Evolutionary conservation across 2,329 filamentous ascomycete species (phyloP), one percentile per base, ranked within the genome.

Genomic region (Corniculantispora saksenae): DNA sequence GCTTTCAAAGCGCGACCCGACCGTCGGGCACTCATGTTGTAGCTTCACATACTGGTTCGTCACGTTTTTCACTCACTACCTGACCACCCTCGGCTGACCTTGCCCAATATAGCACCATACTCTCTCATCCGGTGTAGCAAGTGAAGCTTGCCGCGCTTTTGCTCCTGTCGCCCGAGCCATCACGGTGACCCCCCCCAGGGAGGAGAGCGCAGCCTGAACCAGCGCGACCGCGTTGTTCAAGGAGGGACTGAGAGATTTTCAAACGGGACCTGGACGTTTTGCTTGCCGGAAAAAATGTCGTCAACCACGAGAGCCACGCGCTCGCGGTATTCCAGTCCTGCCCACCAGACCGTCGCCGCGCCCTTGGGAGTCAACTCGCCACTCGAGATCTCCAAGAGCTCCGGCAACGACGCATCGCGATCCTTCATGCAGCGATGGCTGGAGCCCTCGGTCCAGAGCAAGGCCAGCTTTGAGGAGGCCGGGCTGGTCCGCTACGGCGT

Each of bases 391-490:
- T 69, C 78, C 69, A 78, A 75, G 71, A 72, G 67, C 64, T 68
- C 74, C 15, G 72, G 70, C 7, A 76, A 70, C 62, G 77, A 79
- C 61, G 77, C 75, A 21, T 80, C 83, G 66, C 79, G 80, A 69
- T 75, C 76, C 19, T 82, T 86, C 66, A 82, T 88, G 83, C 79
- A 83, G 68, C 79, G 79, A 66, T 88, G 86, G 86, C 76, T 88
- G 68, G 86, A 88, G 73, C 85, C 85, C 13, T 79, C 83, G 9
- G 78, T 87, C 47, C 84, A 86, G 77, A 82, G 79, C 76, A 86
- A 84, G 76, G 74, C 93, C 13, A 94, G 91, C 74, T 97, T 90
- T 74, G 88, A 92, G 80, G 92, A 97, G 74, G 87, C 84, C 65
- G 91, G 91, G 53, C 84, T 95, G 70, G 82, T 90, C 72, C 84